phyloP scores from a whole-genome alignment of 2,329 filamentous ascomycete genomes.

The Nemania sp. region DNA sequence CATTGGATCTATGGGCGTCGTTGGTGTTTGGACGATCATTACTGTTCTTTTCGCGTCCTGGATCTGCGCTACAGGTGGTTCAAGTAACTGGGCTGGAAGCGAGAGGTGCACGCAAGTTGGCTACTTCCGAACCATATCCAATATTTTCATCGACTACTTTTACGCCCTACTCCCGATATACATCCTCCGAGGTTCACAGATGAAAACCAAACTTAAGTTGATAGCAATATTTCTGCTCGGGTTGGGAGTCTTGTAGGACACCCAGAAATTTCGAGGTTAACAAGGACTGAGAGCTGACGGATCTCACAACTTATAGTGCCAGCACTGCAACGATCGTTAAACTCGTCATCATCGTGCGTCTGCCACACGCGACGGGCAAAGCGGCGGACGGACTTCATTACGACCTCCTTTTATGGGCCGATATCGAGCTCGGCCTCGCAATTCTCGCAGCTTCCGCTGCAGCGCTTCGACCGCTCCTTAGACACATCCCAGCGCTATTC shows the following conservation, averaged over 20 bases:
- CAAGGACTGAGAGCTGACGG: constrained; percentile 13
- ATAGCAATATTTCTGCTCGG: constrained; percentile 49
- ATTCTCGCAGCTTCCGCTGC: constrained; percentile 50
- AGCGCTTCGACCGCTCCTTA: constrained; percentile 49
- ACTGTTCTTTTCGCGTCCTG: constrained; percentile 50
- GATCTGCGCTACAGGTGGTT: constrained; percentile 47
- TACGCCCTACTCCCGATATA: constrained; percentile 49
- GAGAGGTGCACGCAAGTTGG: constrained; percentile 46
- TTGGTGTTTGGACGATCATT: constrained; percentile 49
- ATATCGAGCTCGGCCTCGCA: constrained; percentile 50
- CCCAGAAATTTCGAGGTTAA: not conserved
- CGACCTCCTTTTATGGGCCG: constrained; percentile 51
- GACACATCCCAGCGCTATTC: constrained; percentile 41
- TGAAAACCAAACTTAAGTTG: constrained; percentile 47
- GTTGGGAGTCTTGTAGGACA: constrained; percentile 51
- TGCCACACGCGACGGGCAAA: constrained; percentile 42
- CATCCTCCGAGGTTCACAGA: constrained; percentile 48
- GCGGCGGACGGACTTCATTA: constrained; percentile 47
- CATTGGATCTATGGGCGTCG: constrained; percentile 46
- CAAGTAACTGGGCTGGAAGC: constrained; percentile 49
- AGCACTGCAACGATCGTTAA: constrained; percentile 53
- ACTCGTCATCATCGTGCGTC: constrained; percentile 49
- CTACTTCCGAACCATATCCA: constrained; percentile 52
- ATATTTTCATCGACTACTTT: constrained; percentile 53
- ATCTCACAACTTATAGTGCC: constrained; percentile 42